A percentile compares a stretch with the other conserved stretches of the same genome.
phyloP scores from a whole-genome alignment of 768 basidiomycete species.

The Tylopilus subfusipes region DNA sequence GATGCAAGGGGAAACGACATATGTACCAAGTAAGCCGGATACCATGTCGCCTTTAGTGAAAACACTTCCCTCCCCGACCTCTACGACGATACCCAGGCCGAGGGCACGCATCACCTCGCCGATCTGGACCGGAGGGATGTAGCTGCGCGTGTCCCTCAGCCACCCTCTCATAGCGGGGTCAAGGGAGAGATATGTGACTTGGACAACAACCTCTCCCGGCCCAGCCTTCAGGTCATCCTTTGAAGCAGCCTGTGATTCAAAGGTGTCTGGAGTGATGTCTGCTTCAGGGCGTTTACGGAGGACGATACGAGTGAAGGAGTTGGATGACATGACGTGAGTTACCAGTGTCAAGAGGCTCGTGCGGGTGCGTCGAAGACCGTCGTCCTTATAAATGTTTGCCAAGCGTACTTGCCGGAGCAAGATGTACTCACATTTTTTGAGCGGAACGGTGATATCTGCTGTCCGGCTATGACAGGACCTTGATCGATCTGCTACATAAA shows the following conservation, averaged over 20 bases:
- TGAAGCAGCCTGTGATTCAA: constrained; percentile 54
- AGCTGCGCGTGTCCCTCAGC: constrained; percentile 68
- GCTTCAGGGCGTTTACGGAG: constrained; percentile 70
- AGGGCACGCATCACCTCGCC: constrained; percentile 75
- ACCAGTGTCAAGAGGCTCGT: neutral
- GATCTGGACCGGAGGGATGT: constrained; percentile 68
- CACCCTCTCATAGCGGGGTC: constrained; percentile 91
- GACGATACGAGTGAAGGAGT: constrained; percentile 61
- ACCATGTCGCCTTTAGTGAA: constrained; percentile 71
- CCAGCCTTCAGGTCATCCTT: constrained; percentile 52
- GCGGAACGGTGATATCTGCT: neutral
- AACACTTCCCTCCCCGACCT: constrained; percentile 49
- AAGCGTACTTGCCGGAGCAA: neutral
- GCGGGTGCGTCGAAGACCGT: neutral
- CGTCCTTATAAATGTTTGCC: neutral
- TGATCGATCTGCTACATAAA: no score
- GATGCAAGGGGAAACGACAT: neutral
- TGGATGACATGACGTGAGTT: constrained; percentile 18
- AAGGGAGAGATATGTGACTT: constrained; percentile 72
- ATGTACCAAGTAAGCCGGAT: constrained; percentile 55
- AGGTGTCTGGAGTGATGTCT: constrained; percentile 71
- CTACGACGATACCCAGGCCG: constrained; percentile 65
- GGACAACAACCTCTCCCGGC: constrained; percentile 60
- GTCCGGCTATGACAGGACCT: neutral
- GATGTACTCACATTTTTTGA: neutral